Evolutionary conservation across 148 eudicot genomes (phyloP).

Genomic region (Rhododendron mucronatum): DNA sequence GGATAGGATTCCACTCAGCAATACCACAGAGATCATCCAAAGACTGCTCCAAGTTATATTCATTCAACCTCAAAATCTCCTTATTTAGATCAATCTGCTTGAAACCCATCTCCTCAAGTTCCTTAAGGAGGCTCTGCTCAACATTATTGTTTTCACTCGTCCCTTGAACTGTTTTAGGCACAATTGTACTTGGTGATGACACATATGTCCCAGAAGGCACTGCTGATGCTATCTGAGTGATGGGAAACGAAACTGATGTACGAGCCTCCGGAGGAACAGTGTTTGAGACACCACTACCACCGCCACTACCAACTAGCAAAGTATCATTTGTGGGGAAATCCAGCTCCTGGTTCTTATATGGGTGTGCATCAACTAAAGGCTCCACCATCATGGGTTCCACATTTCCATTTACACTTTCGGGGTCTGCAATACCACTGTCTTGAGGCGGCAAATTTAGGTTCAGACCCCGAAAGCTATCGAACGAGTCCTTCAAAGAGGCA

Average conservation of each 20-base stretch:
- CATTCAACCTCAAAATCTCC: conserved; percentile 45
- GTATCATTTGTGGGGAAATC: conserved; percentile 39
- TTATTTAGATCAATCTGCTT: conserved; percentile 41
- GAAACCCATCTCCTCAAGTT: conserved; percentile 62
- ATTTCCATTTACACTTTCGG: conserved; percentile 6
- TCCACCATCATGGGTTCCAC: conserved; percentile 11
- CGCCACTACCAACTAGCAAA: conserved; percentile 25
- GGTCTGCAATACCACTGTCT: background rate
- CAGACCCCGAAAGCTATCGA: conserved; percentile 18
- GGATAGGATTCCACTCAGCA: conserved; percentile 58
- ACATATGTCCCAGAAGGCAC: background rate
- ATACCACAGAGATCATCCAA: conserved; percentile 56
- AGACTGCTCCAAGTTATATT: conserved; percentile 45
- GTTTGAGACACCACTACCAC: conserved; percentile 1
- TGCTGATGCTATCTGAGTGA: conserved; percentile 18
- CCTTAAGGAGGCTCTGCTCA: conserved; percentile 47
- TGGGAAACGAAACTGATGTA: conserved; percentile 17
- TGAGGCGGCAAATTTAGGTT: conserved; percentile 60
- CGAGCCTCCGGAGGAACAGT: background rate
- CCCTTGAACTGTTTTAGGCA: conserved; percentile 9
- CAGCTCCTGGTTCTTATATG: conserved; percentile 21
- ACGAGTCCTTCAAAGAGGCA: conserved; percentile 29
- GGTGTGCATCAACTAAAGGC: conserved; percentile 16
- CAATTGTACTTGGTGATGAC: conserved; percentile 7
- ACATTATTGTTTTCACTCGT: conserved; percentile 13